These are phyloP conservation scores for Rhodotorula sphaerocarpa DNA, from an alignment of 768 basidiomycete species.

Conservation along the genomic window DNA sequence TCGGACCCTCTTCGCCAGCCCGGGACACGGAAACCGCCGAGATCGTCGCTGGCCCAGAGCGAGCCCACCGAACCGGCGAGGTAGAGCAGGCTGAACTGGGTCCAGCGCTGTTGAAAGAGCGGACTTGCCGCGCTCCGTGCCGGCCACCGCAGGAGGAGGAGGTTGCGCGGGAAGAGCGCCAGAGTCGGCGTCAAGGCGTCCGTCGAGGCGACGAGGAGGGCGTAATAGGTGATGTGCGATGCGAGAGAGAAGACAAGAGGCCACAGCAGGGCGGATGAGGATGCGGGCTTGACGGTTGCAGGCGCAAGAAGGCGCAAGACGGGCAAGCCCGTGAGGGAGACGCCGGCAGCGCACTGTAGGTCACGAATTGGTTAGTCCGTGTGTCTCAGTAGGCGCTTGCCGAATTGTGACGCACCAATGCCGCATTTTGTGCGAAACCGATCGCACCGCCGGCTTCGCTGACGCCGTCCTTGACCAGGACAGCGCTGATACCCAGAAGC, in stretches of 20 bases:
- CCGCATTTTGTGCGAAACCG: neutral
- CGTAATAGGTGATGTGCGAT: constrained; percentile 2
- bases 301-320: neutral
- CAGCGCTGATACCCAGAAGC: no score
- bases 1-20: no score
- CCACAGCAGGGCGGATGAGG: neutral
- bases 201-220: neutral
- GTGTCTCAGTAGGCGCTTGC: neutral
- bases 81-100: constrained; percentile 16
- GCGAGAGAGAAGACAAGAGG: neutral
- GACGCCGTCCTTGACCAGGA: no score
- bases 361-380: neutral
- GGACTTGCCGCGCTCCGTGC: neutral
- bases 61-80: neutral
- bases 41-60: constrained; percentile 1
- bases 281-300: neutral
- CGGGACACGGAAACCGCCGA: neutral
- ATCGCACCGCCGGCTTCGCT: neutral
- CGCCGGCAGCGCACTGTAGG: neutral
- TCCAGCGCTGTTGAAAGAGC: constrained; percentile 17
- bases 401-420: no score
- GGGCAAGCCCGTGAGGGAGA: neutral
- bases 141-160: constrained; percentile 3
- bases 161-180: constrained; percentile 23
- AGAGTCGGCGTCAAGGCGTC: neutral